These are phyloP conservation scores for Terana coerulea DNA, from an alignment of 768 basidiomycete species.

Conservation along the genomic window DNA sequence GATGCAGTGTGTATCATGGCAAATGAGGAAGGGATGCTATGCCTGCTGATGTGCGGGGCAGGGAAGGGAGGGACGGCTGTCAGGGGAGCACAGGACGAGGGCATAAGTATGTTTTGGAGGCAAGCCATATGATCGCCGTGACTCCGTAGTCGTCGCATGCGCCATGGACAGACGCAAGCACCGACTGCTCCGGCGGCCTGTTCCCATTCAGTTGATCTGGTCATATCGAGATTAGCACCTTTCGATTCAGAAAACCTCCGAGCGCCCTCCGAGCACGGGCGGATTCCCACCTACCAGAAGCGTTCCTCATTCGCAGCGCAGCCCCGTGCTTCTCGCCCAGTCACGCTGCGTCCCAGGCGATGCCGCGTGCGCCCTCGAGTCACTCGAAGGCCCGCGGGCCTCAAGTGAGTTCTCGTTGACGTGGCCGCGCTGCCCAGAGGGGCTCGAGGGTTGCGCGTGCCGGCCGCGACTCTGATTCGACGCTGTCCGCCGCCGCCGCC, in stretches of 20 bases:
- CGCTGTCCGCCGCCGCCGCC: background rate
- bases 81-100: slow-evolving; percentile 5
- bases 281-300: background rate
- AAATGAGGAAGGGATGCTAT: background rate
- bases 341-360: background rate
- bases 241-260: background rate
- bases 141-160: slow-evolving; percentile 11
- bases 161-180: slow-evolving; percentile 9
- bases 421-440: background rate
- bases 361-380: background rate
- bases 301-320: background rate
- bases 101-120: slow-evolving; percentile 11
- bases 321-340: background rate
- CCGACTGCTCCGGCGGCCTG: slow-evolving; percentile 3
- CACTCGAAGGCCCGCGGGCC: background rate
- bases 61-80: slow-evolving; percentile 4
- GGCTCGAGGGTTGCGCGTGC: background rate
- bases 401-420: background rate
- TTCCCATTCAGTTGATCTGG: background rate
- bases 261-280: slow-evolving; percentile 5
- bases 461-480: background rate
- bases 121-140: slow-evolving; percentile 7
- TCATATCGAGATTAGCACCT: slow-evolving; percentile 8
- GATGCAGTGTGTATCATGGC: slow-evolving; percentile 11
- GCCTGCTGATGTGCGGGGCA: background rate